Conservation (phyloP, 345 rosid genomes). For the Acer yangbiense region DNA sequence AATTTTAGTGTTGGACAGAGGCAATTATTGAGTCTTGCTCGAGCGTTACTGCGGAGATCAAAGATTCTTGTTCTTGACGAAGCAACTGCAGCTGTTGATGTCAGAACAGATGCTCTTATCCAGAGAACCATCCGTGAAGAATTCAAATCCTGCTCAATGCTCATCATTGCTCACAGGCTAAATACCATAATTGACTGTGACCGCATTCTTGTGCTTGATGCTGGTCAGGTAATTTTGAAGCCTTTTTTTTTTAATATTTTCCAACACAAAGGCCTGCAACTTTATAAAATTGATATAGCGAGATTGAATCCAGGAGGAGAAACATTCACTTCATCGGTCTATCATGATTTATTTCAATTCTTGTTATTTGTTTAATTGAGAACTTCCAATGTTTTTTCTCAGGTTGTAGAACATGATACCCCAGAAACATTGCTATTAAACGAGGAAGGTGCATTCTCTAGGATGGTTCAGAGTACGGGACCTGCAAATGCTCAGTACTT, state of each 20-base stretch:
- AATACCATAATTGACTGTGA: constrained; percentile 85
- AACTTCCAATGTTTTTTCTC: constrained; percentile 5
- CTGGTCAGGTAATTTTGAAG: constrained; percentile 63
- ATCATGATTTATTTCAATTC: not conserved
- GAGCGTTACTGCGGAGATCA: constrained; percentile 78
- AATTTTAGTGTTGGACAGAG: constrained; percentile 96
- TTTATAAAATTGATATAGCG: too few species aligned
- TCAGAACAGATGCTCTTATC: constrained; percentile 81
- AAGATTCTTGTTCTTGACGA: constrained; percentile 96
- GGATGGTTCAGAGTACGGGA: constrained; percentile 80
- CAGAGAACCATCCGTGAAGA: constrained; percentile 91
- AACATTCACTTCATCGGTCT: not conserved
- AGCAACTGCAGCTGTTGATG: constrained; percentile 97
- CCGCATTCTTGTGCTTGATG: constrained; percentile 78
- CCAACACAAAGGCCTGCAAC: not conserved
- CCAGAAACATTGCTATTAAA: constrained; percentile 68
- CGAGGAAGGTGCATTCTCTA: constrained; percentile 61
- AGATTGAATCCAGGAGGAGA: constrained; percentile 4
- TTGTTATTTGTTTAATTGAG: not conserved
- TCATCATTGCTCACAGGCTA: constrained; percentile 85
- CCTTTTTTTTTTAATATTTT: not conserved
- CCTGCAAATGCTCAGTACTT: constrained; percentile 73
- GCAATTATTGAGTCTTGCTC: constrained; percentile 89
- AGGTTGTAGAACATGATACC: constrained; percentile 75
- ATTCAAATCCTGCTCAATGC: constrained; percentile 85